Conservation (phyloP, 1,284 basidiomycete species). For the Tetrapyrgos nigripes region DNA sequence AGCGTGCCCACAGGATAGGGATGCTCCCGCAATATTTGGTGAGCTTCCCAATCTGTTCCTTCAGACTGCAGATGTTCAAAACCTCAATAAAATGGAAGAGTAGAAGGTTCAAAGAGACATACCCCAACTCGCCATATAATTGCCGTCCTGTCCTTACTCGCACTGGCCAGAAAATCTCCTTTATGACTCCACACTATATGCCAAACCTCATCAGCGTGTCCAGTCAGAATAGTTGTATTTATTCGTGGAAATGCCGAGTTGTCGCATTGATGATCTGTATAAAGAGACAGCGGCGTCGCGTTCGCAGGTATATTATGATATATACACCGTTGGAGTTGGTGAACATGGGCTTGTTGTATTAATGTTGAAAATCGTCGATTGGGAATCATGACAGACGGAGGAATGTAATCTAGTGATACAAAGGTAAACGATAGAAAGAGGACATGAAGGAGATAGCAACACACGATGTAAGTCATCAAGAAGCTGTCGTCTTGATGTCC, state of each 20-base stretch:
- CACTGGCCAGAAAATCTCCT: conserved; percentile 86
- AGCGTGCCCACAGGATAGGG: conserved; percentile 79
- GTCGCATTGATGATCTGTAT: conserved; percentile 86
- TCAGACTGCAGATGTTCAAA: conserved; percentile 45
- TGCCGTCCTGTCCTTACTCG: conserved; percentile 85
- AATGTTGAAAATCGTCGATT: conserved; percentile 86
- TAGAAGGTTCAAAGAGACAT: conserved; percentile 34
- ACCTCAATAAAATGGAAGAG: conserved; percentile 13
- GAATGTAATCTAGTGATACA: conserved; percentile 74
- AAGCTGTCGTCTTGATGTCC: conserved; percentile 78
- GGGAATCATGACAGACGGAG: conserved; percentile 92
- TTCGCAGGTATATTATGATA: conserved; percentile 79
- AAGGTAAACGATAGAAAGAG: background rate
- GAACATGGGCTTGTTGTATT: conserved; percentile 81
- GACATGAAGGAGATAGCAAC: conserved; percentile 27
- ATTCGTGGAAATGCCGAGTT: conserved; percentile 84
- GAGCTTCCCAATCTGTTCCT: conserved; percentile 62
- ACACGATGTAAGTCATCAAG: conserved; percentile 86
- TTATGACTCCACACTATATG: conserved; percentile 94
- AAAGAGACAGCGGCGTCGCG: conserved; percentile 76
- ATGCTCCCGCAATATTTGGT: conserved; percentile 76
- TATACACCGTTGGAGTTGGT: conserved; percentile 62
- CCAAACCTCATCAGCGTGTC: conserved; percentile 96
- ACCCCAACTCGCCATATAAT: conserved; percentile 91
- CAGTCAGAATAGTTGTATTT: conserved; percentile 84